phyloP scores from a whole-genome alignment of 2,329 filamentous ascomycete genomes.

The Claviceps africana region DNA sequence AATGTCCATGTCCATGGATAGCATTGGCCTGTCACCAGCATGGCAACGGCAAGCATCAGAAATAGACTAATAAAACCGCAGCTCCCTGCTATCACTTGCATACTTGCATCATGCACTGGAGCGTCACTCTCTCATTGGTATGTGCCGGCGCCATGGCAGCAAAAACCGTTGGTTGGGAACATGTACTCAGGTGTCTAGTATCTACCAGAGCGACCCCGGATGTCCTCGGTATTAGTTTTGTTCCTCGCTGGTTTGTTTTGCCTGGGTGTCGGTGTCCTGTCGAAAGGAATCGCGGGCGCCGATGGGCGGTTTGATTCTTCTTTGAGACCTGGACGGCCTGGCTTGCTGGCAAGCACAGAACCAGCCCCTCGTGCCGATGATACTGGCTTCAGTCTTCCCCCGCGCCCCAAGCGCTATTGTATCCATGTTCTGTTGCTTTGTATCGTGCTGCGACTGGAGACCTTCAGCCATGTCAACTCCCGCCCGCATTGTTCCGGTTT shows the following conservation, averaged over 20 bases:
- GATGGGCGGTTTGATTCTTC: slow-evolving; percentile 30
- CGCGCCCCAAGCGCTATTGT: slow-evolving; percentile 32
- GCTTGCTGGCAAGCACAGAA: slow-evolving; percentile 9
- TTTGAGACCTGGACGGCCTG: slow-evolving; percentile 8
- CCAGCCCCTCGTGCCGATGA: slow-evolving; percentile 18
- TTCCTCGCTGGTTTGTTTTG: slow-evolving; percentile 29
- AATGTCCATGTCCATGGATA: not conserved
- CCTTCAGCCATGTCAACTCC: slow-evolving; percentile 30
- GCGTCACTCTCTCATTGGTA: slow-evolving; percentile 35
- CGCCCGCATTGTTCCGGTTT: slow-evolving; percentile 36
- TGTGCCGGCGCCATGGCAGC: slow-evolving; percentile 1
- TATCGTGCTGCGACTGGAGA: slow-evolving; percentile 33
- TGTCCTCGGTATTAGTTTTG: slow-evolving; percentile 33
- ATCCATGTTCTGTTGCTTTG: slow-evolving; percentile 29
- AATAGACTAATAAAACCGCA: slow-evolving; percentile 11
- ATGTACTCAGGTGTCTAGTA: not conserved
- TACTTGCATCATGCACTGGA: slow-evolving; percentile 33
- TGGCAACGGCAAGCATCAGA: not conserved
- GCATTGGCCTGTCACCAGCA: not conserved
- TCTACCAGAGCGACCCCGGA: slow-evolving; percentile 31
- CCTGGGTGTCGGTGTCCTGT: slow-evolving; percentile 27
- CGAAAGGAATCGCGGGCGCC: slow-evolving; percentile 31
- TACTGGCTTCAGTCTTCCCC: slow-evolving; percentile 23
- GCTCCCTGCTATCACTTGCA: slow-evolving; percentile 32
- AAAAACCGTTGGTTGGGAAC: not conserved